A percentile compares a stretch with the other conserved stretches of the same genome.
These are phyloP conservation scores for Septoria petroselini DNA, from an alignment of 2,329 filamentous ascomycete species.

Conservation along the genomic window DNA sequence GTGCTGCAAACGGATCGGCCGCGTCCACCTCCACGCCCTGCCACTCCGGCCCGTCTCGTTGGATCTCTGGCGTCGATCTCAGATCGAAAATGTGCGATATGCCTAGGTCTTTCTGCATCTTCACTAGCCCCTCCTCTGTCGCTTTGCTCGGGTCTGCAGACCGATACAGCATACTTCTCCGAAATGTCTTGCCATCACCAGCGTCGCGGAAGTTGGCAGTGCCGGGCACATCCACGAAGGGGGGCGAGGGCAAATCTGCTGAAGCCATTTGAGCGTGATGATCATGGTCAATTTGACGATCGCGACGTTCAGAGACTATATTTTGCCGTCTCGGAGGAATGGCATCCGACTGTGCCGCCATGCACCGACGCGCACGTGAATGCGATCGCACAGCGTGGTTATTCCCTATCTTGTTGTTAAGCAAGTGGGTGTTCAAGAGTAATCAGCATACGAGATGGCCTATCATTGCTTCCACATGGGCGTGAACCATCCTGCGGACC, in stretches of 20 bases:
- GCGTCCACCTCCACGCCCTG: constrained; percentile 29
- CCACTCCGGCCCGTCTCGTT: constrained; percentile 39
- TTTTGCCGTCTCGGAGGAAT: not conserved
- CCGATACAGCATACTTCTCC: constrained; percentile 60
- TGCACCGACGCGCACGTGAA: not conserved
- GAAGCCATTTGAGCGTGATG: not conserved
- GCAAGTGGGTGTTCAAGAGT: too few species aligned
- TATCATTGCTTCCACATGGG: not conserved
- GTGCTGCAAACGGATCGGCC: constrained; percentile 35
- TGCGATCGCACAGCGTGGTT: not conserved
- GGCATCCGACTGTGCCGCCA: not conserved
- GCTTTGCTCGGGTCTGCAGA: constrained; percentile 64
- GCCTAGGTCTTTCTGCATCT: constrained; percentile 48
- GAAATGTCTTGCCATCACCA: constrained; percentile 47
- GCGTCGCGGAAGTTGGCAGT: constrained; percentile 68
- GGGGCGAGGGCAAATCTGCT: constrained; percentile 28
- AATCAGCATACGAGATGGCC: not conserved
- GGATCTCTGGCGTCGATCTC: constrained; percentile 60
- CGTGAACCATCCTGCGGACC: too few species aligned
- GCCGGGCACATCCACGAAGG: constrained; percentile 50
- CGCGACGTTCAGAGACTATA: too few species aligned
- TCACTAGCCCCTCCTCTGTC: constrained; percentile 52
- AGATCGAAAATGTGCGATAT: constrained; percentile 68
- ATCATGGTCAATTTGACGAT: not conserved
- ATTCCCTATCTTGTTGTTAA: not conserved